Base-by-base conservation (phyloP, 2,329 filamentous ascomycete genomes). In the Phoma sp. region DNA sequence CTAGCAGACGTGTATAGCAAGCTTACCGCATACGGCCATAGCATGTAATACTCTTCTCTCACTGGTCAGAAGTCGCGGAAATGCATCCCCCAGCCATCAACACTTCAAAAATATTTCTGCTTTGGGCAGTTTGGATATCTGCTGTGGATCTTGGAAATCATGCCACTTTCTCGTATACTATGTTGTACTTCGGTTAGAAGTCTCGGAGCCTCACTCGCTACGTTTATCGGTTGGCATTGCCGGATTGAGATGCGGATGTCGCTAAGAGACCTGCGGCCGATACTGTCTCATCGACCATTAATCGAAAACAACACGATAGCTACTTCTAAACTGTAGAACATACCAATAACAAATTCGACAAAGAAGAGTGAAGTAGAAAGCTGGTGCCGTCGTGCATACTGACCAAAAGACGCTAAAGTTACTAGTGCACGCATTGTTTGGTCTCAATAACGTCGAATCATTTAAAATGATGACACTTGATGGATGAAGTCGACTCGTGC, bases 11-110 rank as follows among this genome's bases (percentile, higher is more conserved):
- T 47, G 41, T 49, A 29, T 9, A 32, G 14, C 49, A 45, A 49
- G 45, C 52, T 55, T 55, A 49, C 52, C 52, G 46, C 32, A 55
- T 55, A 29, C 6, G 30, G 48, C 37, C 8, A 37, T 55, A 55
- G 52, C 39, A 27, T 0, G 2, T 8, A 5, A 22, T 7, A 5
- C 39, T 42, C 25, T 23, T 23, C 2, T 50, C 30, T 50, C 41
- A 50, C 42, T 55, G 52, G 52, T 18, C 33, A 37, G 4, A 33
- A 14, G 13, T n/a, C 30, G 27, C 52, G 52, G 52, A 55, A 50
- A 29, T 25, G 25, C 32, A 46, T 49, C 47, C 50, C 22, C 30
- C 4, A 41, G 37, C 23, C 18, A 46, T 50, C 46, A 9, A 55
- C 47, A 43, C 42, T 29, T 42, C 10, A 42, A 13, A 5, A 7